Percentiles rank a stretch among this genome's conserved stretches.
Evolutionary conservation across 2,329 filamentous ascomycete species (phyloP).

Genomic region (Penicillium hesseltinei): DNA sequence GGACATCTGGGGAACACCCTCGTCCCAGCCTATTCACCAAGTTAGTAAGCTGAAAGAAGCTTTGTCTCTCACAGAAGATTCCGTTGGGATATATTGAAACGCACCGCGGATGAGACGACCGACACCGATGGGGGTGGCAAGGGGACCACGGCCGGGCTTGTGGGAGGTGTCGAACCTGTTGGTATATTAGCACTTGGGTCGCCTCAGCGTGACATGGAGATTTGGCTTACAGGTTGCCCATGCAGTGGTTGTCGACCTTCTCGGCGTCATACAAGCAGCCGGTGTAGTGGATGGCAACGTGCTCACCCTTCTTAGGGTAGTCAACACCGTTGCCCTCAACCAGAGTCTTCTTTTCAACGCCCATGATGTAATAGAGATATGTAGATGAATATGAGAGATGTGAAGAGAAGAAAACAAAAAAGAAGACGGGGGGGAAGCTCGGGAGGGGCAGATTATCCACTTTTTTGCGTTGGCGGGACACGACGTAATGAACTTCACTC

Average conservation of each 20-base stretch:
- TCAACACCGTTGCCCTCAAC: constrained; percentile 60
- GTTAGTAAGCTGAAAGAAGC: neutral
- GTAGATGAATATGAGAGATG: neutral
- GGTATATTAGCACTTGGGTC: neutral
- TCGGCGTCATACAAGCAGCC: constrained; percentile 73
- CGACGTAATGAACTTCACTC: neutral
- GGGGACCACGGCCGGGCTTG: constrained; percentile 63
- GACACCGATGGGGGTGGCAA: constrained; percentile 74
- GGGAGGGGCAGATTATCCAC: constrained; percentile 8
- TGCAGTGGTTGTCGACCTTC: constrained; percentile 58
- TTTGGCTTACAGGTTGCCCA: constrained; percentile 67
- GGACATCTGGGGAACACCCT: constrained; percentile 82
- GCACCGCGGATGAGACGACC: constrained; percentile 84
- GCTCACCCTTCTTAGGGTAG: constrained; percentile 65
- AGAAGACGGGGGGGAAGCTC: neutral
- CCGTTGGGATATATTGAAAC: constrained; percentile 15
- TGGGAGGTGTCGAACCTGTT: constrained; percentile 84
- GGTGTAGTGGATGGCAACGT: constrained; percentile 85
- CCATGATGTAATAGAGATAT: constrained; percentile 47
- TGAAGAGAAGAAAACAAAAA: neutral
- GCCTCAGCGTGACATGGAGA: neutral
- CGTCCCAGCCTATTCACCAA: constrained; percentile 63
- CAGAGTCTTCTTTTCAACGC: constrained; percentile 67
- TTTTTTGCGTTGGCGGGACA: constrained; percentile 5
- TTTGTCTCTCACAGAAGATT: neutral